These are phyloP conservation scores for Massarina eburnea DNA, from an alignment of 2,329 filamentous ascomycete species.

Conservation along the genomic window DNA sequence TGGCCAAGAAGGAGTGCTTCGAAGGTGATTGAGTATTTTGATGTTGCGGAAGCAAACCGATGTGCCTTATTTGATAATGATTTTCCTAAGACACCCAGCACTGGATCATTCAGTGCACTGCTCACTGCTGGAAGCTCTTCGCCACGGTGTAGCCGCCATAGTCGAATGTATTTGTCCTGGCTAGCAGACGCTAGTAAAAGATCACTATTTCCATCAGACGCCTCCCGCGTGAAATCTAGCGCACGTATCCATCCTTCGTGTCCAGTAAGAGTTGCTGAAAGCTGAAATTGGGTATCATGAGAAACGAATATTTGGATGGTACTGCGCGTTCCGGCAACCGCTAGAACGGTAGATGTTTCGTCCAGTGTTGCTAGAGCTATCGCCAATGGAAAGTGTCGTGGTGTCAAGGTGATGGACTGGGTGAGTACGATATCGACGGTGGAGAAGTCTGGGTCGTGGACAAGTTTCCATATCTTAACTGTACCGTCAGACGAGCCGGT, in stretches of 20 bases:
- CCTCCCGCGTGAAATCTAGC: slow-evolving; percentile 73
- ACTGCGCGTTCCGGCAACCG: slow-evolving; percentile 81
- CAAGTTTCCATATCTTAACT: slow-evolving; percentile 69
- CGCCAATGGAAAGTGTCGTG: slow-evolving; percentile 80
- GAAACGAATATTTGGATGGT: slow-evolving; percentile 79
- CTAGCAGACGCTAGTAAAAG: slow-evolving; percentile 87
- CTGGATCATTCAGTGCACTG: slow-evolving; percentile 57
- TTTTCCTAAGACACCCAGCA: slow-evolving; percentile 64
- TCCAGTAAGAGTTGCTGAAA: slow-evolving; percentile 77
- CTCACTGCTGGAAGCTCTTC: slow-evolving; percentile 62
- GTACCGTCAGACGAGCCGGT: slow-evolving; percentile 66
- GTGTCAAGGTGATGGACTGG: slow-evolving; percentile 67
- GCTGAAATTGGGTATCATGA: slow-evolving; percentile 60
- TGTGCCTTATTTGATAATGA: slow-evolving; percentile 90
- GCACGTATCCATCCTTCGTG: slow-evolving; percentile 96
- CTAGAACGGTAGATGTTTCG: slow-evolving; percentile 65
- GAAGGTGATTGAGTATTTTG: slow-evolving; percentile 81
- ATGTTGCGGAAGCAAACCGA: slow-evolving; percentile 61
- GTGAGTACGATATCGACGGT: slow-evolving; percentile 27
- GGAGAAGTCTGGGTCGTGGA: slow-evolving; percentile 31
- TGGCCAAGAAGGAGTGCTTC: slow-evolving; percentile 92
- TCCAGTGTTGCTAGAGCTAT: slow-evolving; percentile 68
- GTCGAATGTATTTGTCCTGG: slow-evolving; percentile 93
- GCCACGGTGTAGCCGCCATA: slow-evolving; percentile 83
- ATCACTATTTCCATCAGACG: slow-evolving; percentile 59